Evolutionary conservation across 371 early-diverging fungal species (phyloP).

Genomic region (Modicella reniformis): DNA sequence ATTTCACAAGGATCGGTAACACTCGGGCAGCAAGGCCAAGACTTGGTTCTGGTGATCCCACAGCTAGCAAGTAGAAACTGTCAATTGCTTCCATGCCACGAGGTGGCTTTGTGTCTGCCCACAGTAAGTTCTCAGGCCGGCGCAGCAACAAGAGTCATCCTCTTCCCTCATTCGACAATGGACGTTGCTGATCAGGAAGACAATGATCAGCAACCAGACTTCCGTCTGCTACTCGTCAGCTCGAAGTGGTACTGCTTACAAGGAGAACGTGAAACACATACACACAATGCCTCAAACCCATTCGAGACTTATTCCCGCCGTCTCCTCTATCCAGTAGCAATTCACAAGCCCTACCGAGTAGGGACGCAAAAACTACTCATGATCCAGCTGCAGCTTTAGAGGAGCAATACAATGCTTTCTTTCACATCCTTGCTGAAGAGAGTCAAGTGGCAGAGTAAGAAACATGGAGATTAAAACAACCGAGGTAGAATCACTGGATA

Average conservation of each 20-base stretch:
- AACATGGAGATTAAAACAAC: neutral
- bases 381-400: conserved; percentile 25
- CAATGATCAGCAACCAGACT: conserved; percentile 52
- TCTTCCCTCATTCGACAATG: conserved; percentile 10
- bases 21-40: too few relatives aligned
- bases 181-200: conserved; percentile 44
- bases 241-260: conserved; percentile 26
- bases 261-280: too few relatives aligned
- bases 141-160: neutral
- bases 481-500: neutral
- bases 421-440: conserved; percentile 39
- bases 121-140: neutral
- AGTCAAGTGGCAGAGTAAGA: conserved; percentile 45
- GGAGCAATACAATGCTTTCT: conserved; percentile 44
- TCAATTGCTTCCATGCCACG: too few relatives aligned
- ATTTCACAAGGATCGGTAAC: too few relatives aligned
- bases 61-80: too few relatives aligned
- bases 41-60: too few relatives aligned
- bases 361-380: conserved; percentile 29
- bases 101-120: too few relatives aligned
- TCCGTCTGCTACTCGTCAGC: conserved; percentile 31
- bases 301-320: neutral
- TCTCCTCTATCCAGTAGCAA: neutral
- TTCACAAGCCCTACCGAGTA: conserved; percentile 31
- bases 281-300: neutral